Conservation (phyloP, 1,284 basidiomycete species). For the Leccinum proliferum region DNA sequence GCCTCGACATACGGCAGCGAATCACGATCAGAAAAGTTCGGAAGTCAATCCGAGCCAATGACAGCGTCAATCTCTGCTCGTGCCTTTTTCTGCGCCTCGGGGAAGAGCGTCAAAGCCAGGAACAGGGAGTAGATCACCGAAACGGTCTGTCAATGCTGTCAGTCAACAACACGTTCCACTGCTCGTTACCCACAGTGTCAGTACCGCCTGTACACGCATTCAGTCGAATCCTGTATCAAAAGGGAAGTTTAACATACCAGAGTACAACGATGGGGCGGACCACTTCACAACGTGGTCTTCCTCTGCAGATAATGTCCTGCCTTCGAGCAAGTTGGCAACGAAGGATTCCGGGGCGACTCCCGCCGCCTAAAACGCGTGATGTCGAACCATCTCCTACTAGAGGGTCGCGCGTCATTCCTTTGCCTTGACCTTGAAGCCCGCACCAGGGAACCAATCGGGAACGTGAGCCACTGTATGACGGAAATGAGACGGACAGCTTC, state of each 20-base stretch:
- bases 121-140: constrained; percentile 36
- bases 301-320: constrained; percentile 38
- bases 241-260: constrained; percentile 33
- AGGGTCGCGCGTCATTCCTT: constrained; percentile 45
- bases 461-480: constrained; percentile 45
- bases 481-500: constrained; percentile 1
- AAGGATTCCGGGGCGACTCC: constrained; percentile 50
- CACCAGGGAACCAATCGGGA: constrained; percentile 62
- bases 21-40: constrained; percentile 53
- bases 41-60: constrained; percentile 55
- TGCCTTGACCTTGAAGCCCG: constrained; percentile 50
- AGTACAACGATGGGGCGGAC: constrained; percentile 55
- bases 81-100: constrained; percentile 38
- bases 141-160: constrained; percentile 31
- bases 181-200: constrained; percentile 31
- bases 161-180: constrained; percentile 22
- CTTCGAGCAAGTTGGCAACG: constrained; percentile 45
- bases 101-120: constrained; percentile 34
- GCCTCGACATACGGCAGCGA: constrained; percentile 58
- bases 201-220: constrained; percentile 32
- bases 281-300: constrained; percentile 55
- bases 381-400: constrained; percentile 39
- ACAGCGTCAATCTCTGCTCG: constrained; percentile 60
- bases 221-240: not conserved
- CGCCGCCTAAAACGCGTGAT: constrained; percentile 34